Evolutionary conservation across 2,329 filamentous ascomycete species (phyloP).

Genomic region (Ascochyta clinopodiicola): DNA sequence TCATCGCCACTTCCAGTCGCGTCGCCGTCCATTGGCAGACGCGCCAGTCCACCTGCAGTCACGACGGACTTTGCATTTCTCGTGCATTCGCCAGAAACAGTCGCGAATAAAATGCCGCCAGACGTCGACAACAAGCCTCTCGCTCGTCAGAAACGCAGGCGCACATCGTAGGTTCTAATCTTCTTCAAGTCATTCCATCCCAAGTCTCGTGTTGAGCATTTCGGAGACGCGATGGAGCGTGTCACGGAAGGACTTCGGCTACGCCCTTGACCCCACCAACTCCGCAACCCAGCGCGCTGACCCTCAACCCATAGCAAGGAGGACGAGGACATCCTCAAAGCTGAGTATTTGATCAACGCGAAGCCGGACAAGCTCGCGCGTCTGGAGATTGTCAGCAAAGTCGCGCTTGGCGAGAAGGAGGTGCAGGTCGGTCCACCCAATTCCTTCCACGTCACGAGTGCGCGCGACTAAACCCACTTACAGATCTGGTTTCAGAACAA

Average conservation of each 20-base stretch:
- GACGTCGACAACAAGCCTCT: constrained; percentile 66
- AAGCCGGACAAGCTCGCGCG: constrained; percentile 92
- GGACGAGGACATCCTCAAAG: constrained; percentile 87
- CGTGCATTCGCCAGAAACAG: constrained; percentile 64
- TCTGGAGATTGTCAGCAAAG: constrained; percentile 80
- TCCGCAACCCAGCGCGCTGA: constrained; percentile 32
- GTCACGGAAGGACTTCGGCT: constrained; percentile 28
- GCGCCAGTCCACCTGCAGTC: constrained; percentile 32
- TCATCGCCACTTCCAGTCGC: constrained; percentile 37
- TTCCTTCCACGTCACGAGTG: constrained; percentile 35
- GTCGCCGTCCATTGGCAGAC: constrained; percentile 30
- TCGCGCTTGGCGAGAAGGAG: constrained; percentile 92
- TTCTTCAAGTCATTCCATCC: constrained; percentile 19
- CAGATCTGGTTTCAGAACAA: constrained; percentile 97
- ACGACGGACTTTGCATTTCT: constrained; percentile 59
- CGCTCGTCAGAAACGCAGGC: constrained; percentile 65
- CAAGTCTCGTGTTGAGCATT: constrained; percentile 25
- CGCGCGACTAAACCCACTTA: constrained; percentile 31
- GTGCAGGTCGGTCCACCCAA: constrained; percentile 74
- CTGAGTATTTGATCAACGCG: constrained; percentile 81
- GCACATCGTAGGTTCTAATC: constrained; percentile 61
- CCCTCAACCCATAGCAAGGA: constrained; percentile 56
- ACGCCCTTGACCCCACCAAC: constrained; percentile 30
- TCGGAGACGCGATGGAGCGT: constrained; percentile 42
- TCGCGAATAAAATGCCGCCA: constrained; percentile 63